phyloP scores from a whole-genome alignment of 257 asterid genomes.

The Solanum ossicruentum region DNA sequence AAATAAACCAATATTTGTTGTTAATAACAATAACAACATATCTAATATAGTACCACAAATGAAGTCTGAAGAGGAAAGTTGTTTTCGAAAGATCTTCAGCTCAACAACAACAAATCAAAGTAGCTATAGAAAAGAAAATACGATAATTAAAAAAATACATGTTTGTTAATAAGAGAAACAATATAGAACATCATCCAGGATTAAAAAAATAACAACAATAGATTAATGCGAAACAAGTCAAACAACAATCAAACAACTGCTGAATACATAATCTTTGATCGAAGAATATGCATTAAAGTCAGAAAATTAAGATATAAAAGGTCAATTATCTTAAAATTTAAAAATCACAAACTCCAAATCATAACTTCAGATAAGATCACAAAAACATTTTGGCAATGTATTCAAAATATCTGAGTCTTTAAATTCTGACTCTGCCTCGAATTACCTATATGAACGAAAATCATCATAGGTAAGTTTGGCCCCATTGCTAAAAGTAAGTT shows the following conservation, averaged over 20 bases:
- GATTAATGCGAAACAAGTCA: too few relatives aligned
- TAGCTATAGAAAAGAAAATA: background rate
- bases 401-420: background rate
- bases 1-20: background rate
- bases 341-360: background rate
- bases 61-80: fast-evolving
- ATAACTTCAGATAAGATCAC: background rate
- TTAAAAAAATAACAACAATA: background rate
- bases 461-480: background rate
- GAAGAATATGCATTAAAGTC: background rate
- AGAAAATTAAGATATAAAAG: background rate
- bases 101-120: background rate
- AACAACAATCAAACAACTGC: background rate
- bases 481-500: background rate
- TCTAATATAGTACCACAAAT: background rate
- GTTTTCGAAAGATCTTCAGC: background rate
- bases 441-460: background rate
- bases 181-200: background rate
- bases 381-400: too few relatives aligned
- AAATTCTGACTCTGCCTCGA: background rate
- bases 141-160: background rate
- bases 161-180: background rate
- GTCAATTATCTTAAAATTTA: background rate
- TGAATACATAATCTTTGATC: background rate
- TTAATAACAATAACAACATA: background rate